Base-by-base conservation (phyloP, 2,329 filamentous ascomycete genomes). In the Alternaria sp. region DNA sequence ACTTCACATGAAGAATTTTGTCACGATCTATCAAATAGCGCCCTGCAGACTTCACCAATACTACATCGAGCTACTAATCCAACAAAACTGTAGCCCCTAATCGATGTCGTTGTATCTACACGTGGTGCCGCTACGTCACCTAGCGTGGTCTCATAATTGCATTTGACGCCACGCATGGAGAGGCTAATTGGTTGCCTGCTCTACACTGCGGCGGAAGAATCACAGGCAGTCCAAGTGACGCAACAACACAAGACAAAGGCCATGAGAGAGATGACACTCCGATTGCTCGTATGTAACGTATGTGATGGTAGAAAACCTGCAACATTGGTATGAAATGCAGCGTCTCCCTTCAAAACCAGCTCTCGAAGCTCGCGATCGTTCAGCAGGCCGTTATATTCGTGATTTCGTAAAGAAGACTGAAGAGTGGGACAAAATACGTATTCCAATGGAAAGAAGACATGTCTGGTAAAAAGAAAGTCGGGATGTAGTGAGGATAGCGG, bases 1-100 rank as follows among this genome's bases (percentile, higher is more conserved):
- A 42, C 14, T 6, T 28, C 14, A n/a, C 24, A n/a, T 42, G 24
- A 11, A 14, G 13, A 3, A 42, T 7, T 17, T 10, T 2, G 7
- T 13, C 13, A 42, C 24, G 21, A 14, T 3, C 7, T 28, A n/a
- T 28, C 24, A 2, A 5, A 21, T 3, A 26, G 11, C 5, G 11
- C 39, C 13, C 5, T 26, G 39, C 6, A 2, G 11, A 8, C 2
- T 3, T 14, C 3, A n/a, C 23, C 23, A 26, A 8, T 4, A 11
- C 9, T 1, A n/a, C 14, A 9, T 14, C 21, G 5, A 41, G 39
- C 23, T 26, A 4, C 5, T 7, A 14, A 4, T 4, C 0, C 23
- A 1, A n/a, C 0, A 11, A 0, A 4, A 9, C 7, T 2, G 0
- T 1, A 2, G 13, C 5, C 1, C 5, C 11, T 24, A 9, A 40